phyloP scores from a whole-genome alignment of 371 early-diverging fungal species.

The Apophysomyces sp. region DNA sequence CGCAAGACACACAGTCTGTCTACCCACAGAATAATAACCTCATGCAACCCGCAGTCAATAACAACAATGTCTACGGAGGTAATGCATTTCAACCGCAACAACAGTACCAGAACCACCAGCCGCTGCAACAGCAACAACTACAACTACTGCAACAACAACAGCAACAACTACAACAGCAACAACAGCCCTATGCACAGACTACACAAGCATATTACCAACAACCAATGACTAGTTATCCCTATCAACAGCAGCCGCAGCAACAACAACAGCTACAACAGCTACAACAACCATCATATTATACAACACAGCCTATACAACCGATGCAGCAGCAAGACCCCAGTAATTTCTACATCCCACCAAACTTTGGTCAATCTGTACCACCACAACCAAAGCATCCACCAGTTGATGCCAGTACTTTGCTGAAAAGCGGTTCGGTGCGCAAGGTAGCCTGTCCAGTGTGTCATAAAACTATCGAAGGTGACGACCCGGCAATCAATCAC shows the following conservation, averaged over 20 bases:
- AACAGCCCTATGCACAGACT: conserved; percentile 8
- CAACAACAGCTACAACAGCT: conserved; percentile 35
- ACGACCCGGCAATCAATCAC: conserved; percentile 48
- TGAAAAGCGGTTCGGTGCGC: conserved; percentile 35
- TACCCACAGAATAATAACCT: conserved; percentile 9
- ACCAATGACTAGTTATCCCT: conserved; percentile 15
- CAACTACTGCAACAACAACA: conserved; percentile 18
- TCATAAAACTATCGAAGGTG: conserved; percentile 46
- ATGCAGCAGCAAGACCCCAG: conserved; percentile 14
- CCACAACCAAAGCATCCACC: conserved; percentile 33
- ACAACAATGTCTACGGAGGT: background rate
- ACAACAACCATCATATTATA: conserved; percentile 12
- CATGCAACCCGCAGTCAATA: background rate
- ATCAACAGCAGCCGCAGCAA: conserved; percentile 23
- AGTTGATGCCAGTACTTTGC: conserved; percentile 34
- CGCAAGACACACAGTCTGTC: conserved; percentile 10
- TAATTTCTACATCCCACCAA: conserved; percentile 32
- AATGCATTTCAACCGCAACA: background rate
- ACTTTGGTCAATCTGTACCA: conserved; percentile 30
- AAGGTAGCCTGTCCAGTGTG: conserved; percentile 47
- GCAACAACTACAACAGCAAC: conserved; percentile 25
- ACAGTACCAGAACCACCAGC: conserved; percentile 13
- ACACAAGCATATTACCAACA: conserved; percentile 10
- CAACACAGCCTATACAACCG: conserved; percentile 2
- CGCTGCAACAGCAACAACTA: background rate